Percentiles rank a stretch among this genome's conserved stretches.
Evolutionary conservation across 148 eudicot genomes (phyloP).

Genomic region (Rhododendron williamsianum): DNA sequence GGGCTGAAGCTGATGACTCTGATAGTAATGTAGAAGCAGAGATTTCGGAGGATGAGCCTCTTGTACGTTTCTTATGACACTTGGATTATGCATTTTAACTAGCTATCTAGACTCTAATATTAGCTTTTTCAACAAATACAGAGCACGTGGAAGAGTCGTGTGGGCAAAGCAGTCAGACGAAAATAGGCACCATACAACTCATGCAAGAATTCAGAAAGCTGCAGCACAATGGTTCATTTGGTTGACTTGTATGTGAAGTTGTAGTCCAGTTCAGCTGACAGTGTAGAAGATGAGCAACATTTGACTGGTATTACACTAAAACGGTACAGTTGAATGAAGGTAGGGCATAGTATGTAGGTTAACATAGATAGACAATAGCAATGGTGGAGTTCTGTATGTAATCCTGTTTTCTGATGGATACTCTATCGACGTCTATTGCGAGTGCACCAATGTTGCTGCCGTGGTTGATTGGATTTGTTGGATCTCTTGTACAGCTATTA

Average conservation of each 20-base stretch:
- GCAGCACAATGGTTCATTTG: neutral
- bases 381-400: neutral
- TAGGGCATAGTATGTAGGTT: neutral
- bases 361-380: neutral
- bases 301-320: neutral
- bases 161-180: slow-evolving; percentile 33
- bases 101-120: slow-evolving; percentile 10
- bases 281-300: neutral
- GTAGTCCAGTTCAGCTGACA: slow-evolving; percentile 10
- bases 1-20: slow-evolving; percentile 23
- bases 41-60: slow-evolving; percentile 70
- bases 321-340: neutral
- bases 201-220: neutral
- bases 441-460: neutral
- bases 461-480: slow-evolving; percentile 7
- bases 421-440: neutral
- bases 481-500: slow-evolving; percentile 19
- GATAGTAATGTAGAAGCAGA: slow-evolving; percentile 37
- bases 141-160: slow-evolving; percentile 63
- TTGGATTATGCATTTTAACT: neutral
- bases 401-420: neutral
- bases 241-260: slow-evolving; percentile 4
- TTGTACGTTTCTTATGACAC: slow-evolving; percentile 38
- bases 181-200: slow-evolving; percentile 17
- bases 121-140: slow-evolving; percentile 24